Evolutionary conservation across 495 filamentous ascomycete genomes (phyloP), one percentile per base, ranked within the genome.

Genomic region (Schizothecium vesticola): DNA sequence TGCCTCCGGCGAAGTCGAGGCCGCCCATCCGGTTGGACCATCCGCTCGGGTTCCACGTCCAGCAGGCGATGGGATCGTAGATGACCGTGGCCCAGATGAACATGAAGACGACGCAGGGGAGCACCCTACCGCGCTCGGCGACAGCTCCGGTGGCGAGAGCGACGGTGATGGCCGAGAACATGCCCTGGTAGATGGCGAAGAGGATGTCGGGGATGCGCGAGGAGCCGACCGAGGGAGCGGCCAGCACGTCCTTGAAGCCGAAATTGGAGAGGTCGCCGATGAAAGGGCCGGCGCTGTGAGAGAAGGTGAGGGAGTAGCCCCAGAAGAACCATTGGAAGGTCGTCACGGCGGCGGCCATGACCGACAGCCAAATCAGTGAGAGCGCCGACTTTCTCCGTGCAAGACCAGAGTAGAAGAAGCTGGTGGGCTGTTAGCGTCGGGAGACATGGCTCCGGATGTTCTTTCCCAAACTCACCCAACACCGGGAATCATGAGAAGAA

Each of bases 321-420:
- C 94, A 97, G 85, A 97, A 96, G 84, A 97, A 98, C 94, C 94
- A 98, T 79, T 97, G 93, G 80, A 98, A 96, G 23, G 88, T 90
- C 11, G 93, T 89, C 59, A 98, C 90, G 23, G 91, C 94, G 23
- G 90, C 87, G 22, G 92, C 89, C 92, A 97, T 97, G 75, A 97
- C 85, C 24, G 93, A 96, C 26, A 97, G 88, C 94, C 94, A 97
- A 79, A 98, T 92, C 69, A 97, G 82, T 7, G 92, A 96, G 51
- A 98, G 85, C 12, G 94, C 94, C 0, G 92, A 96, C 82, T 97
- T 98, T 76, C 94, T 85, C 67, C 94, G 89, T 22, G 94, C 94
- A 29, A 97, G 91, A 67, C 94, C 94, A 1, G 93, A 97, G 82
- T 98, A 98, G 85, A 98, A 97, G 87, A 98, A 97, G 57, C 92